Percentiles rank a stretch among this genome's conserved stretches.
These are phyloP conservation scores for Scenedesmus sp. DNA, from an alignment of 163 green algal genomes.

Conservation along the genomic window DNA sequence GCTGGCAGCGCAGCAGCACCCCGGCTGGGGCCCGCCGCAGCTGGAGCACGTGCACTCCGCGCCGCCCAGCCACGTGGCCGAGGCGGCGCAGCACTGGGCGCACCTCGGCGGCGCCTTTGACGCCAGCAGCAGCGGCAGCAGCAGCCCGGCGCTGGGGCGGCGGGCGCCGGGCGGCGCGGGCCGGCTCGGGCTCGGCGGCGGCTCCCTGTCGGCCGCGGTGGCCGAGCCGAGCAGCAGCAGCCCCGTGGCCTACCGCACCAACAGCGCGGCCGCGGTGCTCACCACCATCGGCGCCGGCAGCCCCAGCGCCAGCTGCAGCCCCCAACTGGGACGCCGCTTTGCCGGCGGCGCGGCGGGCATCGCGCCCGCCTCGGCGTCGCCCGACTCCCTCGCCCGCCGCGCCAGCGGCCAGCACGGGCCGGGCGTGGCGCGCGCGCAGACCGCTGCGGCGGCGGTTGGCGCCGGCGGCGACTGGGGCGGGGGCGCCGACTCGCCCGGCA, in stretches of 20 bases:
- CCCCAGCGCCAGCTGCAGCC: too few species aligned
- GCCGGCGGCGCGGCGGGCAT: background rate
- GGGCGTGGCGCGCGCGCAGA: conserved; percentile 20
- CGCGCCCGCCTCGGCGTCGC: background rate
- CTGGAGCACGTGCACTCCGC: too few species aligned
- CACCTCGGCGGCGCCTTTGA: too few species aligned
- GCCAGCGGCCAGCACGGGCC: too few species aligned
- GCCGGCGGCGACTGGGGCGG: background rate
- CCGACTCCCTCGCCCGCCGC: too few species aligned
- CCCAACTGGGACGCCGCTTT: background rate
- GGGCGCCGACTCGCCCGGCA: background rate
- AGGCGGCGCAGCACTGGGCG: too few species aligned
- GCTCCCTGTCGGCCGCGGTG: too few species aligned
- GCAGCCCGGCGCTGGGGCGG: conserved; percentile 2
- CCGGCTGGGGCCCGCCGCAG: background rate
- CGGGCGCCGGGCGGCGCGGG: background rate
- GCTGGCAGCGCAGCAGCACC: conserved; percentile 33
- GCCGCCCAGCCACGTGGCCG: too few species aligned
- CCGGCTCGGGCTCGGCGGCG: background rate
- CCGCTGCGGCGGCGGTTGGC: conserved; percentile 8
- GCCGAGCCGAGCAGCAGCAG: too few species aligned
- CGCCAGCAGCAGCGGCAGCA: background rate
- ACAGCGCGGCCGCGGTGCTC: too few species aligned
- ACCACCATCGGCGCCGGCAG: too few species aligned
- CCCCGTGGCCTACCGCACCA: too few species aligned